Evolutionary conservation across 169 alveolate species (phyloP).

Genomic region (Cryptosporidium muris): DNA sequence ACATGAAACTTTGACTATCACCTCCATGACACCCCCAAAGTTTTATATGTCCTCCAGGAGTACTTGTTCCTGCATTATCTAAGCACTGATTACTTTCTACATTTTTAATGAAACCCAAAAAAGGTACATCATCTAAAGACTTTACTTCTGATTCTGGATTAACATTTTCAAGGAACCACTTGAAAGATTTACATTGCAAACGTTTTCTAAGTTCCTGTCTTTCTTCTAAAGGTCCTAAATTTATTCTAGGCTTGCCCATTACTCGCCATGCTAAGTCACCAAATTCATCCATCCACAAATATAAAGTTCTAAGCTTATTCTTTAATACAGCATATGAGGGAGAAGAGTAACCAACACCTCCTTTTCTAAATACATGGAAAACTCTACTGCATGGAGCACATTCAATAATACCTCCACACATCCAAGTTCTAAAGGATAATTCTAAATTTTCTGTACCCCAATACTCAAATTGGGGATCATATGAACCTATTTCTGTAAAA

Average conservation of each 20-base stretch:
- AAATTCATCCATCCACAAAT: constrained; percentile 78
- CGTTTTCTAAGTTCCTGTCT: constrained; percentile 49
- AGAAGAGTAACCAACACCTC: constrained; percentile 76
- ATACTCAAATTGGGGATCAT: constrained; percentile 73
- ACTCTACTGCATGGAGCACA: constrained; percentile 80
- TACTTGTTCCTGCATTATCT: constrained; percentile 36
- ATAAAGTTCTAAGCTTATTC: constrained; percentile 74
- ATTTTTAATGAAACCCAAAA: constrained; percentile 69
- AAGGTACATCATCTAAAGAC: constrained; percentile 77
- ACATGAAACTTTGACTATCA: constrained; percentile 73
- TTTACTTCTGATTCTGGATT: constrained; percentile 76
- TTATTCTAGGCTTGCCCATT: constrained; percentile 64
- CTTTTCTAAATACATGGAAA: constrained; percentile 77
- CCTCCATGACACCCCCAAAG: constrained; percentile 68
- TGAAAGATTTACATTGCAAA: constrained; percentile 71
- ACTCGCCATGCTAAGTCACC: constrained; percentile 70
- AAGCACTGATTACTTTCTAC: constrained; percentile 63
- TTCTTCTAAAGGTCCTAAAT: constrained; percentile 60
- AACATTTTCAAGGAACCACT: constrained; percentile 77
- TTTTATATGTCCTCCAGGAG: constrained; percentile 65
- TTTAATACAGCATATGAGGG: constrained; percentile 71
- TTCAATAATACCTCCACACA: constrained; percentile 80
- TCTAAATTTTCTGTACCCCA: constrained; percentile 82
- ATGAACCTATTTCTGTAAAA: constrained; percentile 75
- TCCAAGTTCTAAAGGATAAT: constrained; percentile 78